Conservation (phyloP, 1,284 basidiomycete species). For the Tilletia walkeri region DNA sequence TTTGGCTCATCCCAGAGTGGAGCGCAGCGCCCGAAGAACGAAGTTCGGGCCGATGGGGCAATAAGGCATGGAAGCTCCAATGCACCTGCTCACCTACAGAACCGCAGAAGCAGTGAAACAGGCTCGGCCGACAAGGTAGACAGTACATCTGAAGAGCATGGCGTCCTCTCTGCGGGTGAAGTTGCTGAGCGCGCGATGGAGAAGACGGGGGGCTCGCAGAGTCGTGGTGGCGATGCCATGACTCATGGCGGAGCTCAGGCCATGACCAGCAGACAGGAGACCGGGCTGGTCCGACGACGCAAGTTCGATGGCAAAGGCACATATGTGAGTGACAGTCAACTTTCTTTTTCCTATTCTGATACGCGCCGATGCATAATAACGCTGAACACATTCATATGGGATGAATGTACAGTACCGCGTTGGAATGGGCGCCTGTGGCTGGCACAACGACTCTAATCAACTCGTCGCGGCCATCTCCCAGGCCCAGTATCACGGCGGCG, state of each 20-base stretch:
- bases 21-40: constrained; percentile 1
- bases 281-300: background rate
- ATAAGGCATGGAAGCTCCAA: background rate
- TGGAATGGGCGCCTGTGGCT: constrained; percentile 8
- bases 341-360: too few species aligned
- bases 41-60: background rate
- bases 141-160: background rate
- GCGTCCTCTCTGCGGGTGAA: background rate
- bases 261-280: background rate
- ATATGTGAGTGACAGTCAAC: background rate
- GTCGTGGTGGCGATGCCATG: background rate
- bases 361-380: too few species aligned
- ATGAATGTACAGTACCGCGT: constrained; percentile 6
- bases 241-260: background rate
- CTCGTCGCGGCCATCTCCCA: background rate
- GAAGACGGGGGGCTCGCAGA: background rate
- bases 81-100: background rate
- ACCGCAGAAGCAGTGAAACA: background rate
- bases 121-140: background rate
- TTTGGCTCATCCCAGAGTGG: background rate
- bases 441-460: constrained; percentile 12
- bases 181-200: background rate
- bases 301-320: constrained; percentile 9
- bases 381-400: too few species aligned
- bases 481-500: background rate